Percentiles rank a stretch among this genome's conserved stretches.
These are phyloP conservation scores for maize (Zea mays) DNA, from an alignment of 176 grass and related monocot genomes.

Conservation along the genomic window Zm-B73-REFERENCE-NAM-5.0 NC_050104.1:109600001-109600500, in stretches of 20 bases:
- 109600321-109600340: slow-evolving; percentile 3
- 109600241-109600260: slow-evolving; percentile 5
- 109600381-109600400: neutral
- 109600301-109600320: neutral
- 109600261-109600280: neutral
- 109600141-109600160: slow-evolving; percentile 86
- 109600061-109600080: slow-evolving; percentile 88
- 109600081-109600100: slow-evolving; percentile 96
- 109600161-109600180: slow-evolving; percentile 86
- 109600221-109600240: slow-evolving; percentile 23
- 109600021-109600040: neutral
- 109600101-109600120: slow-evolving; percentile 75
- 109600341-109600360: neutral
- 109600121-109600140: slow-evolving; percentile 89
- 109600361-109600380: neutral
- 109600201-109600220: slow-evolving; percentile 20
- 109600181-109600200: slow-evolving; percentile 45
- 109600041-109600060: slow-evolving; percentile 55
- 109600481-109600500: neutral
- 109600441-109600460: neutral
- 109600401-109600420: slow-evolving; percentile 17
- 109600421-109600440: neutral
- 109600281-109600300: neutral
- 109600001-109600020: neutral
- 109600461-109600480: neutral